Evolutionary conservation across 2,329 filamentous ascomycete genomes (phyloP).

Genomic region (Coniochaeta hoffmannii): DNA sequence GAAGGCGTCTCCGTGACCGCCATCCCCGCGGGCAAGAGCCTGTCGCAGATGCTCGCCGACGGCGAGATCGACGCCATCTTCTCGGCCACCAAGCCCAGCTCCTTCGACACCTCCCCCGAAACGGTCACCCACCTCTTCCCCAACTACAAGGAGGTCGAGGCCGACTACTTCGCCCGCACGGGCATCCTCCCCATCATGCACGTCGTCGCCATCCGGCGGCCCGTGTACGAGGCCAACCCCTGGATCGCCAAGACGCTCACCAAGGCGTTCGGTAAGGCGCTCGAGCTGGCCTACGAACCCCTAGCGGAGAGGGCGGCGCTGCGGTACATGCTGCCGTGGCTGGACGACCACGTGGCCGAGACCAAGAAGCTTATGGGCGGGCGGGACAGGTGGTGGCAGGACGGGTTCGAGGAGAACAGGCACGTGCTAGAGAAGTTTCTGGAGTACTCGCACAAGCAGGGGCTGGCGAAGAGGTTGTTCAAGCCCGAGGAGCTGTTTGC

Average conservation of each 20-base stretch:
- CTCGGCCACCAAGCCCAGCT: conserved; percentile 1
- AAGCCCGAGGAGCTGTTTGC: conserved; percentile 4
- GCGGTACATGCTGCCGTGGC: conserved; percentile 4
- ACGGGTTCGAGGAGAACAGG: conserved; percentile 3
- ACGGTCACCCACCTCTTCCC: neutral
- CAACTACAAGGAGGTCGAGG: conserved; percentile 3
- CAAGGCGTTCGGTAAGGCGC: neutral
- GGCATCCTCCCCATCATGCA: conserved; percentile 4
- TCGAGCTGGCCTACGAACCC: conserved; percentile 1
- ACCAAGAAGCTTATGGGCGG: conserved; percentile 2
- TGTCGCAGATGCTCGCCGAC: conserved; percentile 1
- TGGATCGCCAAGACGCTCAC: conserved; percentile 1
- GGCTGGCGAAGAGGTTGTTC: conserved; percentile 1
- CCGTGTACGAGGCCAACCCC: neutral
- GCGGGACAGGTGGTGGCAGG: conserved; percentile 1
- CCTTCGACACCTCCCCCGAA: neutral
- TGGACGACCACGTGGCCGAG: conserved; percentile 1
- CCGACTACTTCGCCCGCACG: conserved; percentile 2
- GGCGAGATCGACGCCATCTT: conserved; percentile 4
- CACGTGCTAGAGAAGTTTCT: conserved; percentile 4
- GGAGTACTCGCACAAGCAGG: conserved; percentile 3
- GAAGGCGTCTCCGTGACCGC: neutral
- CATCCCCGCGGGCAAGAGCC: neutral
- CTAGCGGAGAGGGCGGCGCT: neutral
- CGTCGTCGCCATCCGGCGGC: neutral